Evolutionary conservation across 1,284 basidiomycete species (phyloP), one percentile per base, ranked within the genome.

Genomic region (Apiotrichum brassicae): DNA sequence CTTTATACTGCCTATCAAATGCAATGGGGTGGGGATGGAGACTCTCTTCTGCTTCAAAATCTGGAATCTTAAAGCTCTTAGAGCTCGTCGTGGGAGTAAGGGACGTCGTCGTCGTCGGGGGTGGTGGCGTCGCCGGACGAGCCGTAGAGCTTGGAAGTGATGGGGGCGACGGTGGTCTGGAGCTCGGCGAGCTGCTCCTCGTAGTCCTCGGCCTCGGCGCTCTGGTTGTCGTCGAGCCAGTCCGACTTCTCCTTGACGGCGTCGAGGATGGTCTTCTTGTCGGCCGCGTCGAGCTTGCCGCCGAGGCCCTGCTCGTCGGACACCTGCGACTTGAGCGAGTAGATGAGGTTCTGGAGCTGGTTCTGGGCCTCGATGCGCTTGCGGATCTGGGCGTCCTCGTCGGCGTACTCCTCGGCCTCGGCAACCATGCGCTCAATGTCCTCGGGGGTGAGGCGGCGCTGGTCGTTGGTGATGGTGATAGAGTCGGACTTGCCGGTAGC

Each of bases 351-450:
- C 50, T 56, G 48, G 48, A 56, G 54, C 25, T 23, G 20, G 50
- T 56, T 56, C 50, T 50, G 46, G 37, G 48, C 80, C 73, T 94
- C 91, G 59, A 93, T 88, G 62, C 83, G 84, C 79, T 90, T 90
- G 69, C 86, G 83, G 74, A 88, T 80, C 23, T 83, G 82, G 64
- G 90, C 89, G 63, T 94, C 89, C 75, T 87, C 85, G 20, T 83
- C 78, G 24, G 85, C 87, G 61, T 69, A 93, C 65, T 91, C 84
- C 77, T 93, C 88, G n/a, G 88, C 89, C 66, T 93, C 90, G 48
- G 76, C 79, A 56, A 93, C 86, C 89, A 92, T 93, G 55, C 87
- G 85, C 66, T 91, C 87, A 64, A 91, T 91, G 61, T 91, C 90
- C 63, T 91, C 88, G 52, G 84, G 81, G 26, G 80, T 81, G 35